Percentiles rank a stretch among this genome's conserved stretches.
Evolutionary conservation across 805 yeast genomes (phyloP).

Genomic region (Myxozyma melibiosi): DNA sequence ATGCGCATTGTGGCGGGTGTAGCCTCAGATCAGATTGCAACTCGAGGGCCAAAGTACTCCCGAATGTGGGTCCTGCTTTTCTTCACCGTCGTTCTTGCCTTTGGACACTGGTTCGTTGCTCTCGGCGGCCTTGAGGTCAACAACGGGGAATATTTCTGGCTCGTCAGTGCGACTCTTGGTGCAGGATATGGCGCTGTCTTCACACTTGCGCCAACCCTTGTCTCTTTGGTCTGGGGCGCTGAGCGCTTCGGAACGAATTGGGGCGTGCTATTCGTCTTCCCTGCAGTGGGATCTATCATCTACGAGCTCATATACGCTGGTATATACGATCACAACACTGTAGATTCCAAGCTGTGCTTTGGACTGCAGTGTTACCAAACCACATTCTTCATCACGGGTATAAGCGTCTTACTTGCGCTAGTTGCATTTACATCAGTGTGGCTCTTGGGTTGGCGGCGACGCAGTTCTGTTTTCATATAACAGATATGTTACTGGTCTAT

Average conservation of each 20-base stretch:
- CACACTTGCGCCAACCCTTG: conserved; percentile 82
- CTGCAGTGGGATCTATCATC: conserved; percentile 75
- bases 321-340: conserved; percentile 54
- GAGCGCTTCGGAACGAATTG: conserved; percentile 89
- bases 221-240: conserved; percentile 84
- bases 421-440: conserved; percentile 19
- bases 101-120: conserved; percentile 35
- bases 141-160: conserved; percentile 34
- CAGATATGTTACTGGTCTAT: not conserved
- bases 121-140: conserved; percentile 23
- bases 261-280: conserved; percentile 87
- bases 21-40: conserved; percentile 60
- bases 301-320: conserved; percentile 73
- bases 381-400: conserved; percentile 39
- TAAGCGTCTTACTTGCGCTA: conserved; percentile 35
- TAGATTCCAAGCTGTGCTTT: conserved; percentile 24
- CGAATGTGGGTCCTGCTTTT: conserved; percentile 44
- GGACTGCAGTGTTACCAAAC: conserved; percentile 36
- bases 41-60: conserved; percentile 36
- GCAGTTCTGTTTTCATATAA: conserved; percentile 19
- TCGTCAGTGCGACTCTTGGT: conserved; percentile 61
- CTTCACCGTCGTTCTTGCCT: conserved; percentile 39
- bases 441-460: conserved; percentile 22
- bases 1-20: conserved; percentile 70
- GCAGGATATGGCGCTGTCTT: conserved; percentile 78